Conservation (phyloP, 495 filamentous ascomycete species). For the Peziza echinospora region DNA sequence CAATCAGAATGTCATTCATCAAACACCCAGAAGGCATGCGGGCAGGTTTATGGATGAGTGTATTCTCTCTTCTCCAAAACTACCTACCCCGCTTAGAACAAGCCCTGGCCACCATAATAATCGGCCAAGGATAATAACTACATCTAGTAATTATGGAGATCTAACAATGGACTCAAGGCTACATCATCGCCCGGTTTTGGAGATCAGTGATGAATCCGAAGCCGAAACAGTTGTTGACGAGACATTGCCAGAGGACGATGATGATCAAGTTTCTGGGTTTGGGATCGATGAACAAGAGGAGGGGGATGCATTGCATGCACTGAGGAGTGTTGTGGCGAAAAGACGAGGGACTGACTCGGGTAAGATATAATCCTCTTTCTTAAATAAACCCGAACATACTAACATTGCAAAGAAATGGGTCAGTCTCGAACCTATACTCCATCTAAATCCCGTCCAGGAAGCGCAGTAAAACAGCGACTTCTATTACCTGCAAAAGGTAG, state of each 20-base stretch:
- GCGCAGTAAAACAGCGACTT: too few relatives aligned
- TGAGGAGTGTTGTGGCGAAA: conserved; percentile 11
- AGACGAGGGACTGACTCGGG: conserved; percentile 7
- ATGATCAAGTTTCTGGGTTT: not conserved
- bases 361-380: conserved; percentile 2
- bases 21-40: not conserved
- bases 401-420: too few relatives aligned
- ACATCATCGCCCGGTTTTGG: conserved; percentile 3
- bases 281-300: conserved; percentile 7
- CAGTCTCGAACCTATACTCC: too few relatives aligned
- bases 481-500: too few relatives aligned
- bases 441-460: too few relatives aligned
- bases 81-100: conserved; percentile 16
- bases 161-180: not conserved
- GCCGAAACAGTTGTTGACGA: conserved; percentile 19
- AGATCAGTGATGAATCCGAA: conserved; percentile 17
- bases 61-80: conserved; percentile 12
- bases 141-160: not conserved
- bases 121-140: not conserved
- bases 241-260: conserved; percentile 1
- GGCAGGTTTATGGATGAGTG: conserved; percentile 5
- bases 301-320: conserved; percentile 14
- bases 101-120: conserved; percentile 11
- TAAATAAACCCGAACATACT: too few relatives aligned
- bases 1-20: not conserved